Percentiles rank a stretch among this genome's conserved stretches.
phyloP scores from a whole-genome alignment of 2,329 filamentous ascomycete species.

The Ophiostoma ulmi region DNA sequence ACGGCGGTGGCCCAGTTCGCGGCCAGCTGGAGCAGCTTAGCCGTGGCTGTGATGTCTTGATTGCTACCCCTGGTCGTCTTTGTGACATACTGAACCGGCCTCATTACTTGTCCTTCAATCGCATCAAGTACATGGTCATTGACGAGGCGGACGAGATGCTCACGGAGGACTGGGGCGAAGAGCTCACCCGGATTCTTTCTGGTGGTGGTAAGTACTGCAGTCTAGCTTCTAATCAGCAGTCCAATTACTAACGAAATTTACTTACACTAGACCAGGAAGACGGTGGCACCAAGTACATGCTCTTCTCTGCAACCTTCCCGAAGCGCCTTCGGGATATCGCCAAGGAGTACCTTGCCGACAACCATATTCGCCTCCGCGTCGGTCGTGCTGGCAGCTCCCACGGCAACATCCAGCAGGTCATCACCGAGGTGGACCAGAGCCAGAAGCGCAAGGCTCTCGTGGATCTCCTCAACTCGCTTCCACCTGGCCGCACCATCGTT shows the following conservation, averaged over 20 bases:
- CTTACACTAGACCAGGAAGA: conserved; percentile 60
- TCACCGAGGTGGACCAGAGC: conserved; percentile 61
- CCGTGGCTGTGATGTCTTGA: conserved; percentile 82
- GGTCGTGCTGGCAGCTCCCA: conserved; percentile 82
- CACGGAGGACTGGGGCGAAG: conserved; percentile 68
- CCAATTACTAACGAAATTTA: neutral
- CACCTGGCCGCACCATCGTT: conserved; percentile 74
- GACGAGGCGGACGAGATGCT: conserved; percentile 97
- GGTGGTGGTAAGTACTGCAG: conserved; percentile 63
- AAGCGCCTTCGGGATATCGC: conserved; percentile 72
- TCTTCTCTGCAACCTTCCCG: conserved; percentile 95
- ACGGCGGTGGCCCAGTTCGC: conserved; percentile 71
- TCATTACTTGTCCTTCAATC: conserved; percentile 62
- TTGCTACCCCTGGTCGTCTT: conserved; percentile 83
- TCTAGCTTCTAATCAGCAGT: neutral
- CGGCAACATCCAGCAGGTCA: conserved; percentile 71
- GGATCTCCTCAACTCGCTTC: conserved; percentile 64
- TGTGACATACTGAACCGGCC: conserved; percentile 74
- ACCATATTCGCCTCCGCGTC: conserved; percentile 75
- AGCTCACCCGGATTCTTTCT: conserved; percentile 69
- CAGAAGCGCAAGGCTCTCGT: conserved; percentile 67
- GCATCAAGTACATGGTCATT: conserved; percentile 75
- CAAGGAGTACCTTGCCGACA: conserved; percentile 64
- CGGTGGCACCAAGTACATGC: conserved; percentile 63
- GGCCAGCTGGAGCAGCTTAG: conserved; percentile 68